phyloP scores from a whole-genome alignment of 2,329 filamentous ascomycete genomes.

The Neocatenulostroma microsporum region DNA sequence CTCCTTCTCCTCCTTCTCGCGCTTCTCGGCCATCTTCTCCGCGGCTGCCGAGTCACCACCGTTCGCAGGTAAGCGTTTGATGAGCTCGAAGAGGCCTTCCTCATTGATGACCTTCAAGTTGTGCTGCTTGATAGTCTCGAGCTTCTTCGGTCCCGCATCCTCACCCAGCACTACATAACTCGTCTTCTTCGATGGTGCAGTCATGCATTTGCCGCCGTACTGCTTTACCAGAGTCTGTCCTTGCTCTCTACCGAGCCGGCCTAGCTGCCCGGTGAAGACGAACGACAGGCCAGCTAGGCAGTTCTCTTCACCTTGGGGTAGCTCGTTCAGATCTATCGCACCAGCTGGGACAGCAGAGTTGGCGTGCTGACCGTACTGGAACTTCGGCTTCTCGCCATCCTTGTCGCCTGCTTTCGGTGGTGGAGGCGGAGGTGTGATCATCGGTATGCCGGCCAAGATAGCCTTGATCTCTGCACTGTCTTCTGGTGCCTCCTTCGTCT shows the following conservation, averaged over 20 bases:
- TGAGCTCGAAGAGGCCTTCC: constrained; percentile 80
- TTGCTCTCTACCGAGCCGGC: constrained; percentile 74
- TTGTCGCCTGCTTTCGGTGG: constrained; percentile 54
- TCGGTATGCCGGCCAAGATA: constrained; percentile 82
- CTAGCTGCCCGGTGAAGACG: constrained; percentile 86
- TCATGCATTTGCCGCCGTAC: constrained; percentile 86
- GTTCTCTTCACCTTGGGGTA: constrained; percentile 78
- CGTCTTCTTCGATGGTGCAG: constrained; percentile 82
- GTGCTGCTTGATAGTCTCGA: constrained; percentile 72
- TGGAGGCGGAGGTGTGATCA: constrained; percentile 73
- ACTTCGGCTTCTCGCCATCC: constrained; percentile 52
- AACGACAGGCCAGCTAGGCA: constrained; percentile 85
- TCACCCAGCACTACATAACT: constrained; percentile 84
- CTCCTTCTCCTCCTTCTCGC: constrained; percentile 74
- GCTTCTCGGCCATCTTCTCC: constrained; percentile 75
- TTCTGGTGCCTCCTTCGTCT: constrained; percentile 56
- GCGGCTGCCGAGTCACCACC: constrained; percentile 85
- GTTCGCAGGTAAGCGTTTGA: constrained; percentile 70
- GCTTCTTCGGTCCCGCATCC: constrained; percentile 88
- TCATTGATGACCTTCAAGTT: constrained; percentile 91
- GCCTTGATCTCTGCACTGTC: constrained; percentile 69
- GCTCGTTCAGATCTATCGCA: constrained; percentile 56
- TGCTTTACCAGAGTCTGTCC: constrained; percentile 80
- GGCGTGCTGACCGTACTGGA: constrained; percentile 58
- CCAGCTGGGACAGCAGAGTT: constrained; percentile 52